Evolutionary conservation across 257 asterid species (phyloP), one percentile per base, ranked within the genome.

Genomic region (Fraxinus excelsior): DNA sequence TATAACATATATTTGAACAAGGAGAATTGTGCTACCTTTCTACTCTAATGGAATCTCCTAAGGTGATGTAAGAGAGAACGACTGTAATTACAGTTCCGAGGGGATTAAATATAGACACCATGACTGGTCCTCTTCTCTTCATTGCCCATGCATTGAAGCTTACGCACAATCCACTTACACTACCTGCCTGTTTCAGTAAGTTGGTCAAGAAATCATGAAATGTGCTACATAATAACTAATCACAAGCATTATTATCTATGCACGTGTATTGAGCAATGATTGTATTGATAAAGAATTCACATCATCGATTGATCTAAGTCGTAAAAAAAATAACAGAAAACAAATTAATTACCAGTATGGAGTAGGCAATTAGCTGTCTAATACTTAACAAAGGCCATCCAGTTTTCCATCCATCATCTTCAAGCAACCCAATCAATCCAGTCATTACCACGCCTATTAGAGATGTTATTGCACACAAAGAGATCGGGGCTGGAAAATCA

Each of bases 141-240:
- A 94, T 88, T 49, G 97, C 97, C 98, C 98, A 94, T 35, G 89
- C 86, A 51, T 90, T 92, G 87, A 94, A 87, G 82, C 94, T 91
- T 49, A 85, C 81, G 23, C 97, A 88, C 72, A 85, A 81, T 76
- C 97, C 97, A 71, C 97, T 86, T 23, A 92, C 85, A 65, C 83
- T 68, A 29, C 98, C 98, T 69, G 90, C 91, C 98, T 92, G 88
- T 77, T 38, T 7, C 9, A 14, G 32, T 70, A 42, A 29, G 73
- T 42, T 46, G 68, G 53, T 72, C 26, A 37, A 42, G 67, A 44
- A 3, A 31, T 14, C 9, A 29, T 29, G 16, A 25, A 13, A 28
- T 14, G 21, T 67, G 70, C 3, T 2, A 12, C 69, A 31, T 8
- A 5, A 28, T 11, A 21, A 21, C 10, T 9, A 60, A 26, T 60